phyloP scores from a whole-genome alignment of 495 filamentous ascomycete species.

The Penicillium verhagenii region DNA sequence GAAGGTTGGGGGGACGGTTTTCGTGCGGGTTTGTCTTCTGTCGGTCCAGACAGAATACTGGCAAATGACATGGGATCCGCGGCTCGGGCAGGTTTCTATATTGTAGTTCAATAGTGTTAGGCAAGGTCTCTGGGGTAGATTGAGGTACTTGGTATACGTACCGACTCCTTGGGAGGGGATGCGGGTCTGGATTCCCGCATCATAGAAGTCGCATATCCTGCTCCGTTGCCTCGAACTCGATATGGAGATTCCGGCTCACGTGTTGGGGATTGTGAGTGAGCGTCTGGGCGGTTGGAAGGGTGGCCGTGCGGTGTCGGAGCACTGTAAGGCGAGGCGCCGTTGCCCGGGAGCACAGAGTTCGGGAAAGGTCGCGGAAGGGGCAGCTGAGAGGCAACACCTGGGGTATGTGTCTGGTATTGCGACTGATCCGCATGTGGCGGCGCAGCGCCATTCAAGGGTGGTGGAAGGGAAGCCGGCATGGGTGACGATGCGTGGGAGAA shows the following conservation, averaged over 20 bases:
- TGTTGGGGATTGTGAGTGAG: constrained; percentile 44
- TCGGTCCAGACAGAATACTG: constrained; percentile 76
- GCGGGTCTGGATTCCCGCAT: constrained; percentile 32
- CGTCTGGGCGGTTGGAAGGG: constrained; percentile 41
- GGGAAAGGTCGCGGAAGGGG: constrained; percentile 47
- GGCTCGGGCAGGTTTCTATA: constrained; percentile 62
- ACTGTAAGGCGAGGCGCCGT: constrained; percentile 41
- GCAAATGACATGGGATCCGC: constrained; percentile 89
- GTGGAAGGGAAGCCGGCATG: constrained; percentile 48
- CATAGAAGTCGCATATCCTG: constrained; percentile 29
- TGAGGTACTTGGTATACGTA: constrained; percentile 20
- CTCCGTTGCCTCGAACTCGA: constrained; percentile 31
- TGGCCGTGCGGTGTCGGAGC: constrained; percentile 46
- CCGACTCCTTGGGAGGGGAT: constrained; percentile 41
- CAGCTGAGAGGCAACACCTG: constrained; percentile 32
- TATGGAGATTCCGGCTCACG: constrained; percentile 42
- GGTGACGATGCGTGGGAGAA: constrained; percentile 52
- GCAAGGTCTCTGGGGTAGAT: neutral
- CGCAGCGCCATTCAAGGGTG: constrained; percentile 52
- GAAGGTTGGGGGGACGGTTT: constrained; percentile 35
- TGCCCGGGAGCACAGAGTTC: constrained; percentile 36
- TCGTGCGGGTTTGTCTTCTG: constrained; percentile 56
- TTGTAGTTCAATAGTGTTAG: neutral
- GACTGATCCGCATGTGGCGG: constrained; percentile 38
- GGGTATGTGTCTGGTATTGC: constrained; percentile 45